Evolutionary conservation across 352 stramenopile genomes (phyloP), one percentile per base, ranked within the genome.

Genomic region (Pythium phragmitis): DNA sequence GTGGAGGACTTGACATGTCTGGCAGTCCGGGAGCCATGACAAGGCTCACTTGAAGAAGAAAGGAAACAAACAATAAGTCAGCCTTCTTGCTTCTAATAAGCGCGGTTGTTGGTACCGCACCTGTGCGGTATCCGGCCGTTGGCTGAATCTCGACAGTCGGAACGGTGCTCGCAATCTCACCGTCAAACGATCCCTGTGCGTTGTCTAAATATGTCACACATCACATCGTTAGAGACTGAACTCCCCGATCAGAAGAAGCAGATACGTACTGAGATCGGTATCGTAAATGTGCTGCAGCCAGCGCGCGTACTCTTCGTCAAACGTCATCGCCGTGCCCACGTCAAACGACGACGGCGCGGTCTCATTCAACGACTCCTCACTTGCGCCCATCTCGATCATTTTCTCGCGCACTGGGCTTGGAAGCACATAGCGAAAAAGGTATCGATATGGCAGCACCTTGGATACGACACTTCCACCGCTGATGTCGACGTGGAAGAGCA

Each of bases 281-380:
- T 96, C 87, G 63, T 93, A 96, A 33, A 92, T 69, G 59, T 91
- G 78, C 71, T 96, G 87, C 21, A 96, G 70, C 87, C 87, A 96
- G 12, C 87, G 81, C 26, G 83, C 87, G 68, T 96, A 96, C 62
- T 94, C 82, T 63, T 92, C 87, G 46, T 96, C 87, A 53, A 96
- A 96, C 7, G 82, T 75, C 81, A 92, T 87, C 12, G 68, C 75
- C 68, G 65, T 76, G 13, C 75, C 77, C 26, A 78, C 66, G 17
- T 87, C 78, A 56, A 93, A 93, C 1, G 77, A 81, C 47, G 81
- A 89, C 19, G 85, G 82, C 2, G 69, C 75, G 17, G 72, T 89
- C 51, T 82, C 85, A 60, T 82, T 74, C 47, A 94, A 46, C n/a
- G 80, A 86, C n/a, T 86, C 77, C 59, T 88, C 77, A 13, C 55